Conservation (phyloP, 768 basidiomycete genomes). For the Suillus occidentalis region DNA sequence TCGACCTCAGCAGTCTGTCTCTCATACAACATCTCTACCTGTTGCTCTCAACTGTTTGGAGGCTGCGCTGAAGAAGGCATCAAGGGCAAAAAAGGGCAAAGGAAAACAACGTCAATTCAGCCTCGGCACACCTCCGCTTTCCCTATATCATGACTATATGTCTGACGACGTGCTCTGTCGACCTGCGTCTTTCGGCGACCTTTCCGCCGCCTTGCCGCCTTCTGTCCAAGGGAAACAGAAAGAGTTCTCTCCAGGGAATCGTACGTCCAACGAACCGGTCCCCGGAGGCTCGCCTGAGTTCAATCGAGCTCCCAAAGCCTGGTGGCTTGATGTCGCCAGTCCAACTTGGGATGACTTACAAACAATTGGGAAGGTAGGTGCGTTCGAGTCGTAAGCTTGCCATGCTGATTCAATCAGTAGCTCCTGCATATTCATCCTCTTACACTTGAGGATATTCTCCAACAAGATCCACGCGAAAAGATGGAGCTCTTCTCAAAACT, state of each 20-base stretch:
- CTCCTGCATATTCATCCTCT: conserved; percentile 86
- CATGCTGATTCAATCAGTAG: conserved; percentile 36
- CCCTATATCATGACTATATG: conserved; percentile 35
- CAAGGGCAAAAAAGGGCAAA: conserved; percentile 29
- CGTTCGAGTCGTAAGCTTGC: not conserved
- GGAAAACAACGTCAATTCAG: conserved; percentile 10
- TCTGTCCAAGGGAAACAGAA: conserved; percentile 51
- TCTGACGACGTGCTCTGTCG: conserved; percentile 32
- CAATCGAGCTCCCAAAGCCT: conserved; percentile 49
- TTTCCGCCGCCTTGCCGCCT: conserved; percentile 21
- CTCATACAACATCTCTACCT: conserved; percentile 47
- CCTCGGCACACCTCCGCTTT: conserved; percentile 6
- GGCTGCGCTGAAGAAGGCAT: conserved; percentile 41
- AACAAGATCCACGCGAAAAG: conserved; percentile 91
- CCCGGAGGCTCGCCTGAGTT: conserved; percentile 3
- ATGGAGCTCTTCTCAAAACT: conserved; percentile 82
- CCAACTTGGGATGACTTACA: conserved; percentile 89
- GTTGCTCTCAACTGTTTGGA: conserved; percentile 53
- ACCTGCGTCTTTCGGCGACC: conserved; percentile 32
- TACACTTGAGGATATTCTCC: conserved; percentile 90
- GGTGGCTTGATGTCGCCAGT: conserved; percentile 90
- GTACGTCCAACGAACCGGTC: conserved; percentile 3
- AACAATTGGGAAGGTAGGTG: conserved; percentile 73
- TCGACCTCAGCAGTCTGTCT: conserved; percentile 29
- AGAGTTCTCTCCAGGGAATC: conserved; percentile 12